Evolutionary conservation across 2,329 filamentous ascomycete genomes (phyloP).

Genomic region (Colletotrichum aenigma): DNA sequence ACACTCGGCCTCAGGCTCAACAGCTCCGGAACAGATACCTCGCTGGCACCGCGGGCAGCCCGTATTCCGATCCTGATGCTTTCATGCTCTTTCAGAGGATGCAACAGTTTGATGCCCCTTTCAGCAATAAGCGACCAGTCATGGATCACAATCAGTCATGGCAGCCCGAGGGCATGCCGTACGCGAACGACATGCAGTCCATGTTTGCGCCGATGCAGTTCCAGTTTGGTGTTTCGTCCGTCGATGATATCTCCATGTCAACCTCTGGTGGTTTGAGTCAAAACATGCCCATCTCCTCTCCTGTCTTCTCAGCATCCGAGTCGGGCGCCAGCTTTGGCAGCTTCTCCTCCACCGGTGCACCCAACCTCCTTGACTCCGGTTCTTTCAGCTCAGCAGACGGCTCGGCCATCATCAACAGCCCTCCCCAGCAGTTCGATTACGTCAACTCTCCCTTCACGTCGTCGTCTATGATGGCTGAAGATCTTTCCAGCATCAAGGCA

Average conservation of each 20-base stretch:
- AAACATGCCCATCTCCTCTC: conserved; percentile 1
- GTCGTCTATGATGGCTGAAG: background rate
- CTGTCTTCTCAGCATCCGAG: background rate
- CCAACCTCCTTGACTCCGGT: conserved; percentile 3
- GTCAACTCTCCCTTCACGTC: background rate
- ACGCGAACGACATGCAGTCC: conserved; percentile 10
- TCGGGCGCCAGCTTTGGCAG: conserved; percentile 10
- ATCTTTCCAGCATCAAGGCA: background rate
- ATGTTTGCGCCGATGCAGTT: conserved; percentile 17
- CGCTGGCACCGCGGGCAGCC: conserved; percentile 20
- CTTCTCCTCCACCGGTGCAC: conserved; percentile 14
- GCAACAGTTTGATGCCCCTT: conserved; percentile 1
- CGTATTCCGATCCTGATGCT: conserved; percentile 12
- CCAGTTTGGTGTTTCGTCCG: background rate
- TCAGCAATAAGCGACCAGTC: conserved; percentile 6
- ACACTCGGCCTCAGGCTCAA: conserved; percentile 3
- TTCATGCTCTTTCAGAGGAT: conserved; percentile 5
- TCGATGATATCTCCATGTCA: background rate
- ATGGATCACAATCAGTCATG: conserved; percentile 1
- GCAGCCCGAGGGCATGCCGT: background rate
- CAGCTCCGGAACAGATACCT: conserved; percentile 22
- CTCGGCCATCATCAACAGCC: background rate
- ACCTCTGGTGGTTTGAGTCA: background rate
- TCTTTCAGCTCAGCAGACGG: conserved; percentile 5
- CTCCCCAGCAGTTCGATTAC: conserved; percentile 8